Evolutionary conservation across 2,329 filamentous ascomycete species (phyloP), one percentile per base, ranked within the genome.

Genomic region (Daldinia sp.): DNA sequence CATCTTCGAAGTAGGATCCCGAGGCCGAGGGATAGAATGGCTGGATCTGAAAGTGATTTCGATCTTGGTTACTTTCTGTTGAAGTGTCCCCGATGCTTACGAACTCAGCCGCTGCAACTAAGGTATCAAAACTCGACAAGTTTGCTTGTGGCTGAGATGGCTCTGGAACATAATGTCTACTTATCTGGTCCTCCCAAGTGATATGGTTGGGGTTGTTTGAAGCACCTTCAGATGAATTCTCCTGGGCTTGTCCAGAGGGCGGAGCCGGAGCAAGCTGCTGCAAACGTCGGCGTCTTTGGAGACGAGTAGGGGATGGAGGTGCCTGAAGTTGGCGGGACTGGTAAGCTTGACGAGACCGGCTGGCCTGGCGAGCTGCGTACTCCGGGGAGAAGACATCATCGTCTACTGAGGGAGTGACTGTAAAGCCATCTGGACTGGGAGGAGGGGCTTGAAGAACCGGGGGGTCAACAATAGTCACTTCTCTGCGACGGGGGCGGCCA

Each of bases 401-500:
- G 2, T 60, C 50, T 7, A 55, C 13, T n/a, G 10, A 39, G 2
- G 39, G n/a, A 39, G 6, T 20, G 5, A 23, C 35, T 7, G 5
- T 30, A 20, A 46, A 37, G 13, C n/a, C 13, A 10, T 28, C n/a
- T 18, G 53, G 58, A 35, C 54, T 50, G 13, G 37, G 28, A 48
- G 44, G 18, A 1, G 44, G 37, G 18, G 51, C 15, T 39, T 26
- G 20, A 6, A 41, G 12, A 10, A 5, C 37, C 7, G 13, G 53
- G 0, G 37, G 18, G 5, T 56, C 15, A n/a, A 13, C 13, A 1
- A n/a, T 18, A 12, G 53, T 10, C 12, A 42, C 15, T 9, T 26
- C 37, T 6, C 48, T 44, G 13, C 58, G 62, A 9, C 58, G 64
- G 20, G 58, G 59, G 1, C 58, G 64, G 20, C 30, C 30, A 9